phyloP scores from a whole-genome alignment of 176 grass and related monocot genomes.

The barley (Hordeum vulgare) region MorexV3_pseudomolecules_assembly NC_058520.1:320227118-320227617 shows the following conservation, averaged over 20 bases:
- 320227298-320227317: constrained; percentile 70
- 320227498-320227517: constrained; percentile 79
- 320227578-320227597: constrained; percentile 1
- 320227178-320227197: constrained; percentile 41
- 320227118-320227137: constrained; percentile 65
- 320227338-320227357: constrained; percentile 79
- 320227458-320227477: constrained; percentile 91
- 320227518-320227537: constrained; percentile 48
- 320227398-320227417: constrained; percentile 74
- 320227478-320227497: constrained; percentile 45
- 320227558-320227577: constrained; percentile 18
- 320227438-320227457: constrained; percentile 79
- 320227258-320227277: constrained; percentile 79
- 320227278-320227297: constrained; percentile 46
- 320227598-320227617: background rate
- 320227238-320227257: constrained; percentile 71
- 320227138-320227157: constrained; percentile 58
- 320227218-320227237: constrained; percentile 73
- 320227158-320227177: constrained; percentile 26
- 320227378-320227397: constrained; percentile 48
- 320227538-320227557: constrained; percentile 22
- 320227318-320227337: constrained; percentile 53
- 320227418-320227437: constrained; percentile 61
- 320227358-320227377: constrained; percentile 79
- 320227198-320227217: constrained; percentile 70